Base-by-base conservation (phyloP, 2,329 filamentous ascomycete species). In the Penicillium digitatum region DNA sequence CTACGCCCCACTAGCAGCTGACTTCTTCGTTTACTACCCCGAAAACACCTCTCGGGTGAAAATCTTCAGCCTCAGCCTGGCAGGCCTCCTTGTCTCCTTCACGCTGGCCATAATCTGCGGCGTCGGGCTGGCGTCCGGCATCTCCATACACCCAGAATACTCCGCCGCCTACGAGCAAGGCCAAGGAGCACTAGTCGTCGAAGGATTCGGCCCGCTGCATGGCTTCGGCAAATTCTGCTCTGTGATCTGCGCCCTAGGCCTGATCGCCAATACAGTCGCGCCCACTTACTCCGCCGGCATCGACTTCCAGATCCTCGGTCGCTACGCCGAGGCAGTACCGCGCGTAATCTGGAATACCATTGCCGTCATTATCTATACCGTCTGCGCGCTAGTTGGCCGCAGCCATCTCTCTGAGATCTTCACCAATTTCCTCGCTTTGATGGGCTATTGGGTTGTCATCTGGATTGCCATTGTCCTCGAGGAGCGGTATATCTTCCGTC, bases 391-490 rank as follows among this genome's bases (percentile, higher is more conserved):
- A 16, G 85, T 80, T 0, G 86, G 86, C 0, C 79, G 84, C 14
- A 77, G 79, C 24, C 72, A 84, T 60, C 77, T 89, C 2, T 81
- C 83, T 0, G 78, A 78, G 26, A 86, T 88, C 55, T 87, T 88
- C 66, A 83, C 82, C 11, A 88, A 88, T 66, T 87, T 88, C 67
- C 76, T 88, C 5, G 83, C 84, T 0, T 72, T 88, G 22, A 88
- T 88, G 82, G 86, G 86, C 1, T 88, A 88, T 69, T 88, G 84
- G 85, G 79, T 87, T 16, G 79, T 79, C 14, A 82, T 87, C 42
- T 87, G 84, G 82, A 77, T 87, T 20, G 79, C 80, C 1, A 86
- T 88, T 44, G 74, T 82, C 2, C 69, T 76, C 14, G 73, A 76
- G 56, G 86, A 89, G 65, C 80, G 85, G 46, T 67, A 85, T 20